Base-by-base conservation (phyloP, 2,329 filamentous ascomycete species). In the Phialophora expanda region DNA sequence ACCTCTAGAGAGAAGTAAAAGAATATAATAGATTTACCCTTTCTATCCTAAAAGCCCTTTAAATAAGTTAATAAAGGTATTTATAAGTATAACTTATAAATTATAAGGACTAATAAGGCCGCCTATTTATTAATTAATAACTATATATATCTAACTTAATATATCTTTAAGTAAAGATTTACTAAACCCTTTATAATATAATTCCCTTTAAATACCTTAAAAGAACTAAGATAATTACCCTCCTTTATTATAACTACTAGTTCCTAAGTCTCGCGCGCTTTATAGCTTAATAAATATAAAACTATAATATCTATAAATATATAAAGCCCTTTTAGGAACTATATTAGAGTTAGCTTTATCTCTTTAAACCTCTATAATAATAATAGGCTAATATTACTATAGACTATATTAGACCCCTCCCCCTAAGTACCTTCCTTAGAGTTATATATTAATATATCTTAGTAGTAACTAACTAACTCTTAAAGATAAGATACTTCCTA, bases 111-210 rank as follows among this genome's bases (percentile, higher is more conserved):
- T 28, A 28, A 54, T 54, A 54, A 54, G 22, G 51, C 20, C 28
- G 28, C 22, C 20, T 54, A 26, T 54, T 24, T 30, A 30, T 54
- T 28, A 46, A 46, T 7, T 14, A 46, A 20, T 14, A 46, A 46
- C n/a, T 14, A 46, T 46, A 46, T 46, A 46, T 46, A 46, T 7
- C n/a, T 14, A 46, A 46, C 41, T 46, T 46, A 28, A 54, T 24
- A 14, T 24, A 24, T 17, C 51, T 54, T 11, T 3, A 22, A 7
- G 26, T 30, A 30, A 54, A 54, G 51, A 54, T 54, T 28, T 54
- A 54, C 51, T 54, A 54, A 46, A 46, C 41, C n/a, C 41, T 46
- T 14, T 46, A 46, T 46, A 46, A 46, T 46, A 14, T 46, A 46
- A 20, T 46, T 3, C 12, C 6, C 41, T 12, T 7, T 7, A 7